Conservation (phyloP, 108 stramenopile genomes). For the Nitzschia palea region DNA sequence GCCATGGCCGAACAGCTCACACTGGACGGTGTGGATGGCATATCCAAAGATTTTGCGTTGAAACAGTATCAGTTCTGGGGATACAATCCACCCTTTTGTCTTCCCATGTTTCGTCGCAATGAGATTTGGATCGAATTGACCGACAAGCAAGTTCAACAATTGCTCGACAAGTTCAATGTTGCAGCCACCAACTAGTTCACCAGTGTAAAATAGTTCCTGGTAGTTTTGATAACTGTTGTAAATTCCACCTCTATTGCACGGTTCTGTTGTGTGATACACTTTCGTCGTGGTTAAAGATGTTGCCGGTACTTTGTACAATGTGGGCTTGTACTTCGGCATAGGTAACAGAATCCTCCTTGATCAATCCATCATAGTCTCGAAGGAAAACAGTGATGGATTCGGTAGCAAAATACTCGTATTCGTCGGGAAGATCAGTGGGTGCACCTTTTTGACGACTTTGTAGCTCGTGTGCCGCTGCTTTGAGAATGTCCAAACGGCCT, state of each 20-base stretch:
- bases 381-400: slow-evolving; percentile 1
- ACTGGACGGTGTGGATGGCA: slow-evolving; percentile 53
- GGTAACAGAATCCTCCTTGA: slow-evolving; percentile 4
- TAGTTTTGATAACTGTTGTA: background rate
- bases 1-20: slow-evolving; percentile 51
- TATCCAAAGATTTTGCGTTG: slow-evolving; percentile 52
- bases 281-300: background rate
- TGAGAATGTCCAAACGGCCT: background rate
- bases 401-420: background rate
- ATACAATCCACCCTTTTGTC: slow-evolving; percentile 87
- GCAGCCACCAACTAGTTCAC: slow-evolving; percentile 11
- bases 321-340: background rate
- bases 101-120: slow-evolving; percentile 83
- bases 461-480: slow-evolving; percentile 1
- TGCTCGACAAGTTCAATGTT: slow-evolving; percentile 36
- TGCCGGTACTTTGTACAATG: background rate
- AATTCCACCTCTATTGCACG: background rate
- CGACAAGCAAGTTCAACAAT: slow-evolving; percentile 53
- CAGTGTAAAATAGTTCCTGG: background rate
- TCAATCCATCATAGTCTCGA: background rate
- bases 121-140: slow-evolving; percentile 82
- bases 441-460: background rate
- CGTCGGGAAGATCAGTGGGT: background rate
- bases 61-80: slow-evolving; percentile 74
- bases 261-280: background rate